Evolutionary conservation across 345 rosid genomes (phyloP).

Genomic region (Bruguiera sexangula): DNA sequence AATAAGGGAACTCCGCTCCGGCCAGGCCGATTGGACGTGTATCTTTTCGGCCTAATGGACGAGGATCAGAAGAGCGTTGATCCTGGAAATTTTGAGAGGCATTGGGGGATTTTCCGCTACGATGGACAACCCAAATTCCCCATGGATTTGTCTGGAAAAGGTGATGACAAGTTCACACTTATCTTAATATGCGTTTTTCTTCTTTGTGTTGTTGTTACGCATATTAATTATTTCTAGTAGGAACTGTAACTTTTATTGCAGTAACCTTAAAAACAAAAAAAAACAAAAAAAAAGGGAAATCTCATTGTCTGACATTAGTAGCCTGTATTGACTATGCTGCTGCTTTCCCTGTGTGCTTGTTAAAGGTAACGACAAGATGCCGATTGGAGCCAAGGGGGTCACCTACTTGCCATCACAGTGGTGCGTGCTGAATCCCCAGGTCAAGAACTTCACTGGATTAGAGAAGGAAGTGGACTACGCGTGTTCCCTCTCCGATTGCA

Average conservation of each 20-base stretch:
- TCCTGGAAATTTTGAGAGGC: slow-evolving; percentile 78
- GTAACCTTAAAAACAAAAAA: too few species aligned
- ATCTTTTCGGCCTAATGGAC: slow-evolving; percentile 64
- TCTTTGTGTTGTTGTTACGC: too few species aligned
- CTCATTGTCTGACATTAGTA: too few species aligned
- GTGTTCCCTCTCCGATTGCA: slow-evolving; percentile 58
- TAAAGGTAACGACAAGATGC: slow-evolving; percentile 41
- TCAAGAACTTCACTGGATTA: slow-evolving; percentile 4
- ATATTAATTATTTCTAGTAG: too few species aligned
- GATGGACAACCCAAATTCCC: slow-evolving; percentile 73
- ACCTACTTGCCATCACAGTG: slow-evolving; percentile 55
- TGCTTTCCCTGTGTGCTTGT: too few species aligned
- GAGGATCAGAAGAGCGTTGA: slow-evolving; percentile 72
- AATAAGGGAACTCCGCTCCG: slow-evolving; percentile 63
- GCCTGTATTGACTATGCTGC: too few species aligned
- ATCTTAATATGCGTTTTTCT: too few species aligned
- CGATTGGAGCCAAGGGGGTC: slow-evolving; percentile 57
- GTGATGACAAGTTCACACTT: slow-evolving; percentile 7
- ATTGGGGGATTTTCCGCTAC: slow-evolving; percentile 81
- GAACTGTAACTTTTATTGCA: too few species aligned
- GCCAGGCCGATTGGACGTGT: slow-evolving; percentile 50
- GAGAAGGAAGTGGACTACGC: slow-evolving; percentile 40
- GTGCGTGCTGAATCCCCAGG: slow-evolving; percentile 46
- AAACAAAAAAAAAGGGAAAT: too few species aligned
- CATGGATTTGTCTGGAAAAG: slow-evolving; percentile 60